phyloP scores from a whole-genome alignment of 2,329 filamentous ascomycete species.

The Apiospora arundinis region DNA sequence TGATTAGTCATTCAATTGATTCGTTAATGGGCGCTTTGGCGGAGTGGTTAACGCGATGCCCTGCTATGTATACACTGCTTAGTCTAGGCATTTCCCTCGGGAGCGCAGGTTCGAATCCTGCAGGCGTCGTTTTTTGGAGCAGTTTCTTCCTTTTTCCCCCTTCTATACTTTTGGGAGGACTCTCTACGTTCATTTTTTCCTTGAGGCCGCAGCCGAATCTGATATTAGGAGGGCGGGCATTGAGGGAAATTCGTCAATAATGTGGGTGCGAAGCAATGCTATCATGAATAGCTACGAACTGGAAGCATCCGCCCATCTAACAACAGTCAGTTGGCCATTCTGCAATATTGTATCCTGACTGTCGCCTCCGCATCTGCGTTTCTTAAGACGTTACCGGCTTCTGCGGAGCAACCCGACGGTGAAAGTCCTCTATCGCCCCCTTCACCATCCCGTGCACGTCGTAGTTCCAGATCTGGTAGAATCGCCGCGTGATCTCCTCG shows the following conservation, averaged over 20 bases:
- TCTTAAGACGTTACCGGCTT: background rate
- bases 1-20: background rate
- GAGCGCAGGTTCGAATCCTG: slow-evolving; percentile 22
- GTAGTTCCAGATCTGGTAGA: slow-evolving; percentile 40
- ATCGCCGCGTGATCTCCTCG: slow-evolving; percentile 30
- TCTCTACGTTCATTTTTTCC: too few species aligned
- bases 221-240: too few species aligned
- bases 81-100: slow-evolving; percentile 20
- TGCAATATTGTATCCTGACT: background rate
- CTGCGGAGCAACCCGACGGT: background rate
- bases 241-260: too few species aligned
- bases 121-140: slow-evolving; percentile 3
- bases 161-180: background rate
- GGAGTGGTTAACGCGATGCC: slow-evolving; percentile 22
- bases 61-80: slow-evolving; percentile 2
- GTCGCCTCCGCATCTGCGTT: background rate
- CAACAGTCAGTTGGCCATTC: background rate
- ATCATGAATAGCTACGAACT: background rate
- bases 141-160: background rate
- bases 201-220: too few species aligned
- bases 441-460: slow-evolving; percentile 38
- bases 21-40: slow-evolving; percentile 5
- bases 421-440: slow-evolving; percentile 23
- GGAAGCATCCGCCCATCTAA: too few species aligned
- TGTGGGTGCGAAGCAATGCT: background rate